These are phyloP conservation scores for Colletotrichum tofieldiae DNA, from an alignment of 2,329 filamentous ascomycete genomes.

Conservation along the genomic window DNA sequence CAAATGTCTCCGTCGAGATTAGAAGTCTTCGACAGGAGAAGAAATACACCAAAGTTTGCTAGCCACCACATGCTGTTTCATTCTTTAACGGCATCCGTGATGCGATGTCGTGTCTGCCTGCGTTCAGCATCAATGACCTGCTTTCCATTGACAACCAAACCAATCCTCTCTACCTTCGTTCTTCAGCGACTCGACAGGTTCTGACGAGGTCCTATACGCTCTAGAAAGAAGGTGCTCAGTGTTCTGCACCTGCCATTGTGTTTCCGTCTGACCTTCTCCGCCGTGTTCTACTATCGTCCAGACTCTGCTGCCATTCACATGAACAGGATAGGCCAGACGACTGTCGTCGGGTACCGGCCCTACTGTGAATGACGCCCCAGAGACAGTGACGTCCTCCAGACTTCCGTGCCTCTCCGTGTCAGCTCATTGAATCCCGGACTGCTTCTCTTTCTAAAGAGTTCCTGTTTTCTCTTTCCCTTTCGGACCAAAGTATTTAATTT, in stretches of 20 bases:
- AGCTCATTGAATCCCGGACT: background rate
- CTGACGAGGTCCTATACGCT: background rate
- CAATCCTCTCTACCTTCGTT: background rate
- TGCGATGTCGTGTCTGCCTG: background rate
- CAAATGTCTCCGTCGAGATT: background rate
- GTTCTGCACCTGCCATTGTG: background rate
- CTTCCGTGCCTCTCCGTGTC: background rate
- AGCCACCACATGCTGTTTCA: background rate
- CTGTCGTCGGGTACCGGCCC: background rate
- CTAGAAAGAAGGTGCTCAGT: background rate
- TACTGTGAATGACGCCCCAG: background rate
- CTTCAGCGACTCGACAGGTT: background rate
- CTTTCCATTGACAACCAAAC: too few species aligned
- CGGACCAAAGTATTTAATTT: background rate
- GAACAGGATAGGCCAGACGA: background rate
- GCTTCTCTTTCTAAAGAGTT: too few species aligned
- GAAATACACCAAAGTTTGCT: constrained; percentile 9
- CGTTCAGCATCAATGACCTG: background rate
- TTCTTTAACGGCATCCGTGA: background rate
- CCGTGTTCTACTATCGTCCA: background rate
- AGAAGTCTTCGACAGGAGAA: background rate
- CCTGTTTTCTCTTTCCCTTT: background rate
- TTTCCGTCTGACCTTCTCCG: background rate
- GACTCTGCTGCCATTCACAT: background rate
- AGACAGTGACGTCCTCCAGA: background rate